Evolutionary conservation across 345 rosid genomes (phyloP).

Genomic region (Kernera saxatilis): DNA sequence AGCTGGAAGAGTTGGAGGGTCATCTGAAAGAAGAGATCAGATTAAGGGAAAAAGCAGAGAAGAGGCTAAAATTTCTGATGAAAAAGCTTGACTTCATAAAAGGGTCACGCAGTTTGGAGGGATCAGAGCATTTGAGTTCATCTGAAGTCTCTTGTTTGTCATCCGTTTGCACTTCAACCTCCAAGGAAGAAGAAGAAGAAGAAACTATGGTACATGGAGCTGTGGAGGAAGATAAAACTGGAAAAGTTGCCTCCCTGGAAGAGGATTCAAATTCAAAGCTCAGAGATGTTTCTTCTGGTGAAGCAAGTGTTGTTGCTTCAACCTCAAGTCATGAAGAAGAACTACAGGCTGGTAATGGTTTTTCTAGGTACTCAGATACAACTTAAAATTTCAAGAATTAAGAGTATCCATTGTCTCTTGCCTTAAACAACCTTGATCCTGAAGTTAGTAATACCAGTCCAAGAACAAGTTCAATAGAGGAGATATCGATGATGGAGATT

Average conservation of each 20-base stretch:
- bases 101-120: slow-evolving; percentile 25
- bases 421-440: not conserved
- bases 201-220: slow-evolving; percentile 13
- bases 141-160: slow-evolving; percentile 43
- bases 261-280: slow-evolving; percentile 21
- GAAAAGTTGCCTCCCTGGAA: slow-evolving; percentile 8
- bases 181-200: slow-evolving; percentile 35
- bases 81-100: slow-evolving; percentile 59
- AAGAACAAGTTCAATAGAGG: no score
- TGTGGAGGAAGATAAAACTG: slow-evolving; percentile 13
- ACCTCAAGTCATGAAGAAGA: slow-evolving; percentile 23
- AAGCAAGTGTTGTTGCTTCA: slow-evolving; percentile 14
- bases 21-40: slow-evolving; percentile 60
- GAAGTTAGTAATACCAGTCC: not conserved
- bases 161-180: slow-evolving; percentile 31
- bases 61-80: slow-evolving; percentile 48
- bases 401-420: not conserved
- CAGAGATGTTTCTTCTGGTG: slow-evolving; percentile 11
- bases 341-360: not conserved
- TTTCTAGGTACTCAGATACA: slow-evolving; percentile 13
- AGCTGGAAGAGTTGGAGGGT: slow-evolving; percentile 64
- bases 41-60: slow-evolving; percentile 62
- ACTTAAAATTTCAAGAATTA: not conserved
- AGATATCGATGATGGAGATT: no score
- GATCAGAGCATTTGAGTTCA: slow-evolving; percentile 35